Evolutionary conservation across 2,329 filamentous ascomycete genomes (phyloP).

Genomic region (Pezicula carpinea): DNA sequence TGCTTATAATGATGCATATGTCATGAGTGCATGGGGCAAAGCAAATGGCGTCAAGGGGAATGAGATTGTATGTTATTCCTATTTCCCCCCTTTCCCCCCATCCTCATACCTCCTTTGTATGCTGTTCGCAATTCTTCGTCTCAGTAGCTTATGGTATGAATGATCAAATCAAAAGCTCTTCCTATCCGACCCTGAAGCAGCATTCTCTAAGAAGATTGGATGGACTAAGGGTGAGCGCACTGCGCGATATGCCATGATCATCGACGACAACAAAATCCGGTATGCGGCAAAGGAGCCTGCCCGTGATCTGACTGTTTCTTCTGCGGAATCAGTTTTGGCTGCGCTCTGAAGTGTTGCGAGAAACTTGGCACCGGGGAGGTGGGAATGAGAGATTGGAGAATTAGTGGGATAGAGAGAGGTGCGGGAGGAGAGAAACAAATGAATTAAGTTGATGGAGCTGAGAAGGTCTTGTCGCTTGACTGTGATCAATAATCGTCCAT

Average conservation of each 20-base stretch:
- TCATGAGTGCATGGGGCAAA: conserved; percentile 71
- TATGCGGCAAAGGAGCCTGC: conserved; percentile 60
- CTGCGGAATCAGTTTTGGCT: conserved; percentile 27
- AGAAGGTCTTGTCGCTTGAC: too few species aligned
- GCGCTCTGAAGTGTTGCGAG: conserved; percentile 21
- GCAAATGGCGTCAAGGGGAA: conserved; percentile 61
- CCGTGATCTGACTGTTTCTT: conserved; percentile 23
- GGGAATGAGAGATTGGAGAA: too few species aligned
- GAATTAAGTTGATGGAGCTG: too few species aligned
- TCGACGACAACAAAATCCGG: conserved; percentile 63
- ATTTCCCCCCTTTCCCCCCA: background rate
- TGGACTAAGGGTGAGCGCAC: conserved; percentile 60
- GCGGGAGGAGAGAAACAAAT: too few species aligned
- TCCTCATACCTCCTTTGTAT: background rate
- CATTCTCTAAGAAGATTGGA: conserved; percentile 61
- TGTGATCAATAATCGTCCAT: too few species aligned
- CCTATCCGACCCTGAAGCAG: conserved; percentile 58
- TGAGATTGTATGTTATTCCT: conserved; percentile 49
- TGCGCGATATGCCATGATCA: conserved; percentile 60
- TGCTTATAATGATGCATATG: conserved; percentile 64
- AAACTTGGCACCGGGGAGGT: too few species aligned
- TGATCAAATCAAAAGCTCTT: too few species aligned
- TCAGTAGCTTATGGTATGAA: too few species aligned
- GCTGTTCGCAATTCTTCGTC: too few species aligned
- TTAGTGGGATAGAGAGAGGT: too few species aligned